A percentile compares a stretch with the other conserved stretches of the same genome.
Evolutionary conservation across 2,329 filamentous ascomycete genomes (phyloP).

Genomic region (Paracamarosporium sp.): DNA sequence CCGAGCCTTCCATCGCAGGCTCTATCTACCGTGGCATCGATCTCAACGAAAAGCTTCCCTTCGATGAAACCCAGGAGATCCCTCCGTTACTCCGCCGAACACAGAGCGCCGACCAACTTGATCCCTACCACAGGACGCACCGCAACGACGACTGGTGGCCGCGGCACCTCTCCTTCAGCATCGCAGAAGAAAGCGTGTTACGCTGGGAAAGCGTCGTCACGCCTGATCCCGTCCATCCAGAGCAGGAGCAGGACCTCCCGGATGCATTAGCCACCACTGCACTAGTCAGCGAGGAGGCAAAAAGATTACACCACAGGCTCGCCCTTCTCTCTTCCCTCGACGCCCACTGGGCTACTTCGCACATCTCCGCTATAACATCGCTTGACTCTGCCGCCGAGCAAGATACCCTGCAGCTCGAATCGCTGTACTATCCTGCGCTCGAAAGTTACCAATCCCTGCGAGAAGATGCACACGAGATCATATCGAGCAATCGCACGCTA

Average conservation of each 20-base stretch:
- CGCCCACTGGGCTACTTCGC: constrained; percentile 66
- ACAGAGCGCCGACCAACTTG: constrained; percentile 58
- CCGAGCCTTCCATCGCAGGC: constrained; percentile 63
- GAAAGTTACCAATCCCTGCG: constrained; percentile 73
- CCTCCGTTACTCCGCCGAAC: constrained; percentile 66
- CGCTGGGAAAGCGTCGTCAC: constrained; percentile 58
- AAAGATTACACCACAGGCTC: constrained; percentile 68
- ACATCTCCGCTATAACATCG: constrained; percentile 62
- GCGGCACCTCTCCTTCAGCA: constrained; percentile 75
- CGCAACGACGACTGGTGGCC: constrained; percentile 70
- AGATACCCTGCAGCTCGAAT: constrained; percentile 67
- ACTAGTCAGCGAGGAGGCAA: constrained; percentile 61
- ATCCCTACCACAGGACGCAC: constrained; percentile 23
- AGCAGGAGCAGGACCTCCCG: constrained; percentile 41
- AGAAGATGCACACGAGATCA: constrained; percentile 70
- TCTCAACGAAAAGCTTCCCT: constrained; percentile 48
- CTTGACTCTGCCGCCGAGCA: constrained; percentile 69
- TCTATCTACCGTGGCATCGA: constrained; percentile 68
- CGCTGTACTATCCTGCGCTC: constrained; percentile 74
- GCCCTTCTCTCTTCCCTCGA: constrained; percentile 63
- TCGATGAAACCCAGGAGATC: constrained; percentile 57
- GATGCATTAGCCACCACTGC: constrained; percentile 44
- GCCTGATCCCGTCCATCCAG: constrained; percentile 16
- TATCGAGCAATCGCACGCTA: constrained; percentile 71
- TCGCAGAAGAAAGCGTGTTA: constrained; percentile 76